Conservation (phyloP, 768 basidiomycete genomes). For the Amanita exitialis region DNA sequence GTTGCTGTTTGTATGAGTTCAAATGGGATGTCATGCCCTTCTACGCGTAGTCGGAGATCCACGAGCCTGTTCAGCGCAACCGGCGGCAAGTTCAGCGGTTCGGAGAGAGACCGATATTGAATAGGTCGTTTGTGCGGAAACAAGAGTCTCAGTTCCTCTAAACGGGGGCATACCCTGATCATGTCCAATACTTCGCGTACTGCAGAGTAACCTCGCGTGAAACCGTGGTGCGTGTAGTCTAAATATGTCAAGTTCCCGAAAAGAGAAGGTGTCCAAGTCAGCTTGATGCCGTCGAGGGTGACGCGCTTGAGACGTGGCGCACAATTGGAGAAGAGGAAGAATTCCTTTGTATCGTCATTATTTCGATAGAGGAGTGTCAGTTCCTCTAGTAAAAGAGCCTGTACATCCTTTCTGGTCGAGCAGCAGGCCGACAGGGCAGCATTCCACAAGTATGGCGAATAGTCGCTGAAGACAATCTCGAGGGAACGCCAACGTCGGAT, state of each 20-base stretch:
- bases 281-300: conserved; percentile 53
- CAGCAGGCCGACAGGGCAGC: conserved; percentile 50
- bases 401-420: conserved; percentile 20
- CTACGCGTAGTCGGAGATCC: conserved; percentile 38
- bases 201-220: conserved; percentile 46
- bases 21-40: conserved; percentile 47
- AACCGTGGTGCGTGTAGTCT: conserved; percentile 67
- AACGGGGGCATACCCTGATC: conserved; percentile 39
- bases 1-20: conserved; percentile 46
- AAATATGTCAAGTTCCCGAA: conserved; percentile 53
- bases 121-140: conserved; percentile 33
- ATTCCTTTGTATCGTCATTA: conserved; percentile 66
- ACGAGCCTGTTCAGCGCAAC: conserved; percentile 36
- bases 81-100: conserved; percentile 15
- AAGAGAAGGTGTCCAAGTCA: conserved; percentile 53
- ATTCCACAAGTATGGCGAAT: conserved; percentile 60
- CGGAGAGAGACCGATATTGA: conserved; percentile 7
- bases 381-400: conserved; percentile 38
- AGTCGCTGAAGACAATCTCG: conserved; percentile 41
- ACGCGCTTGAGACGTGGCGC: conserved; percentile 46
- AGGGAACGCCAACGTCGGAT: conserved; percentile 55
- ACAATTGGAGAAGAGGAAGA: conserved; percentile 49
- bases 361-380: conserved; percentile 47
- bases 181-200: conserved; percentile 49
- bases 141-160: conserved; percentile 45